Percentiles rank a stretch among this genome's conserved stretches.
Evolutionary conservation across 768 basidiomycete species (phyloP).

Genomic region (Termitomyces eurrhizus): DNA sequence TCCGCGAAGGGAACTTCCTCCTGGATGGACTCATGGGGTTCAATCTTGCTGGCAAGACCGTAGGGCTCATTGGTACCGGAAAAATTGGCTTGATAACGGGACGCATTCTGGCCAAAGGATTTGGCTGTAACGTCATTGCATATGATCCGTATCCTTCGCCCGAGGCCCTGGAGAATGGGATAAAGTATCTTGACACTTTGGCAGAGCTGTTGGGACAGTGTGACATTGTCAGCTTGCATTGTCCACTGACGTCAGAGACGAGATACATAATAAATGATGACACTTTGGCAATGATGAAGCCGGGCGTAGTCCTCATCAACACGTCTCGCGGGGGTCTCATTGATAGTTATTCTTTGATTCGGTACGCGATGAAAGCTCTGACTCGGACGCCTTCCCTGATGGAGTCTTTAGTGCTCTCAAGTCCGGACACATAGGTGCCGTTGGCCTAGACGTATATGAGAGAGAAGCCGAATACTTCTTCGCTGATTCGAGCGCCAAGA

Average conservation of each 20-base stretch:
- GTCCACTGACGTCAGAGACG: constrained; percentile 33
- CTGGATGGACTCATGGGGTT: constrained; percentile 40
- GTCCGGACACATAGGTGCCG: constrained; percentile 35
- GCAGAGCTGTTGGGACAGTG: constrained; percentile 31
- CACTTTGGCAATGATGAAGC: constrained; percentile 33
- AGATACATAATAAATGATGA: constrained; percentile 39
- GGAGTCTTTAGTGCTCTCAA: constrained; percentile 29
- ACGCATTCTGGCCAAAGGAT: constrained; percentile 36
- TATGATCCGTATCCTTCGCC: constrained; percentile 35
- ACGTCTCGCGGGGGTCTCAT: constrained; percentile 40
- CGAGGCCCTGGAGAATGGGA: constrained; percentile 30
- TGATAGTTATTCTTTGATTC: constrained; percentile 37
- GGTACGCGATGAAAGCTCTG: constrained; percentile 19
- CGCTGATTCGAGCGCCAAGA: constrained; percentile 37
- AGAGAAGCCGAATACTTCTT: constrained; percentile 39
- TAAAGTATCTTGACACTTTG: constrained; percentile 32
- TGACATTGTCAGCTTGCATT: constrained; percentile 41
- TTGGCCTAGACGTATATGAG: constrained; percentile 42
- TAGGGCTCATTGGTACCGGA: constrained; percentile 42
- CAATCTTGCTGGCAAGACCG: constrained; percentile 37
- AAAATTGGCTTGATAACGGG: constrained; percentile 40
- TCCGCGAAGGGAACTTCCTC: constrained; percentile 43
- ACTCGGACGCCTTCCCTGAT: not conserved
- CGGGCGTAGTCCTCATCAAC: constrained; percentile 38
- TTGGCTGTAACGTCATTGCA: constrained; percentile 35